Base-by-base conservation (phyloP, 257 asterid species). In the Nicotiana knightiana region DNA sequence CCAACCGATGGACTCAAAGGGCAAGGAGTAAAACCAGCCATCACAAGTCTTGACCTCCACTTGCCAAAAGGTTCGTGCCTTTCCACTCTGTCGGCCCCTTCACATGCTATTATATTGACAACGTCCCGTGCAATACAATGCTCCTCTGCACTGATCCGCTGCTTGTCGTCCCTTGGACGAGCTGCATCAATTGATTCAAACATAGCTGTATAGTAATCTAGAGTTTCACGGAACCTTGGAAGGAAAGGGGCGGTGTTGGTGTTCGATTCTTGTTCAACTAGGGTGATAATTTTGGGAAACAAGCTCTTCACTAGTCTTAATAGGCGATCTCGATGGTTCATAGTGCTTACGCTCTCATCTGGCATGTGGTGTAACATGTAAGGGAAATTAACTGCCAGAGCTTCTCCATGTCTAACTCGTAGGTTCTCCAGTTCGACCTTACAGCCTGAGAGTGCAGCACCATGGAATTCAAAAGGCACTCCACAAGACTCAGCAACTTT, bases 311-410 rank as follows among this genome's bases (percentile, higher is more conserved):
- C 92, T 2, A 95, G 87, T 53, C 96, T 81, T 5, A 95, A 90
- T 26, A 95, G 90, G 12, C 99, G 90, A 85, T 95, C 99, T 0
- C 99, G 85, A 46, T 92, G 99, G 62, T 95, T 95, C 39, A 75
- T 33, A 2, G 98, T 92, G 90, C 88, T 92, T 59, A 95, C 98
- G 0, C 98, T 92, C 93, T 95, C 98, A n/a, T 95, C 99, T 7
- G 99, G 99, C 93, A 95, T 90, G 93, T 95, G 99, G 86, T 95
- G 99, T 80, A 95, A 83, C 82, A 93, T 86, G 88, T 86, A 95
- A 17, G 99, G 97, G 32, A 93, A 95, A 68, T 93, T 93, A 66
- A 95, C 96, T 0, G 97, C 98, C 83, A 95, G 67, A 37, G 97
- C 95, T 86, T 95, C 99, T 6, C 97, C 99, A 0, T 53, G 84